Percentiles rank a stretch among this genome's conserved stretches.
Evolutionary conservation across 208 protist species (phyloP).

Genomic region (Acanthamoeba triangularis): DNA sequence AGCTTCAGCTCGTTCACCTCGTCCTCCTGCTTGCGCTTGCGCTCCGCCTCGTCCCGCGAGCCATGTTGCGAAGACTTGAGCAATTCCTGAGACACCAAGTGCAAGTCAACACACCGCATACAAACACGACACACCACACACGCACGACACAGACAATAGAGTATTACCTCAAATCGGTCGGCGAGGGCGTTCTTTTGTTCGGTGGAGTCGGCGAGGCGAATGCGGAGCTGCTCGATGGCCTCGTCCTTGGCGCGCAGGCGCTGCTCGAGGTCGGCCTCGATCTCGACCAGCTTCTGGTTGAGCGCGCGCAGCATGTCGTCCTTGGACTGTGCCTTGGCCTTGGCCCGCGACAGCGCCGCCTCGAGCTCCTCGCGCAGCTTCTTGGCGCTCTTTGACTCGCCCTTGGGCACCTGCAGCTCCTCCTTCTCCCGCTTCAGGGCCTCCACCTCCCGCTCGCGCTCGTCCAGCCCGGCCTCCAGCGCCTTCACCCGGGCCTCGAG

Average conservation of each 20-base stretch:
- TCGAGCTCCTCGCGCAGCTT: slow-evolving; percentile 14
- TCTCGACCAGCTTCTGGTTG: neutral
- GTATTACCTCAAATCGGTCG: neutral
- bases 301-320: neutral
- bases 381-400: neutral
- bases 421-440: neutral
- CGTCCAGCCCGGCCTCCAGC: neutral
- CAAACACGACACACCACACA: neutral
- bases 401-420: neutral
- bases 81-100: neutral
- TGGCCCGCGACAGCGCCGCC: neutral
- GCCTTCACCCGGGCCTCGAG: neutral
- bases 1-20: slow-evolving; percentile 25
- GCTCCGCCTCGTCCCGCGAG: neutral
- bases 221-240: neutral
- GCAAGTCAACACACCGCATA: neutral
- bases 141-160: neutral
- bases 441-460: neutral
- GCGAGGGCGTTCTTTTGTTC: slow-evolving; percentile 17
- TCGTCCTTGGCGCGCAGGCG: neutral
- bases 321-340: neutral
- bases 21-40: neutral
- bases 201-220: neutral
- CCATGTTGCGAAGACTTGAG: neutral
- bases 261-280: neutral